Evolutionary conservation across 148 eudicot genomes (phyloP).

Genomic region (Heliamphora exappendiculata): DNA sequence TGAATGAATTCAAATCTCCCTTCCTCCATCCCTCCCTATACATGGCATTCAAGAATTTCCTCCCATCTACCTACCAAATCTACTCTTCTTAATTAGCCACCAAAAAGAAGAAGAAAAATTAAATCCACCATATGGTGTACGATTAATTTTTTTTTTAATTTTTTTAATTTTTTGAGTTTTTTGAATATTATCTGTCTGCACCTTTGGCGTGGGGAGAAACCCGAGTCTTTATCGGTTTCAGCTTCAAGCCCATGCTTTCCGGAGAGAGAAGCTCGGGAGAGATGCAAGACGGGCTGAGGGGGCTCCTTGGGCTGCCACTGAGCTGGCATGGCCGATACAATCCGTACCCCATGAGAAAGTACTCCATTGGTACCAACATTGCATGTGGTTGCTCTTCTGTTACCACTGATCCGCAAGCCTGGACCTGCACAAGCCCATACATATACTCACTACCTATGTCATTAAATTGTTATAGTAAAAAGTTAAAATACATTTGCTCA

Average conservation of each 20-base stretch:
- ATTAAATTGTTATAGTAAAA: too few species aligned
- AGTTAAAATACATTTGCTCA: neutral
- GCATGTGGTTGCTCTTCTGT: constrained; percentile 98
- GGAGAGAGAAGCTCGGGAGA: constrained; percentile 93
- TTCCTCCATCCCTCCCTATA: constrained; percentile 9
- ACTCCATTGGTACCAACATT: constrained; percentile 84
- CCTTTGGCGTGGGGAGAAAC: constrained; percentile 16
- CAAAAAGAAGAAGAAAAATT: neutral
- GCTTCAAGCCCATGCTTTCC: constrained; percentile 95
- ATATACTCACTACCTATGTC: too few species aligned
- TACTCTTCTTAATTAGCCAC: neutral
- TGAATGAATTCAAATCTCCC: constrained; percentile 19
- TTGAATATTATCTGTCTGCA: constrained; percentile 6
- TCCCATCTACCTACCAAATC: constrained; percentile 10
- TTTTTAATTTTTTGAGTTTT: neutral
- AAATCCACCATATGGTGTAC: too few species aligned
- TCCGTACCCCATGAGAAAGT: constrained; percentile 89
- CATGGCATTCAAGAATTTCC: constrained; percentile 21
- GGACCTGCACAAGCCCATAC: constrained; percentile 45
- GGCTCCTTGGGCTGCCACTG: constrained; percentile 85
- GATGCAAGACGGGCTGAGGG: constrained; percentile 73
- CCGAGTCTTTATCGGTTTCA: constrained; percentile 95
- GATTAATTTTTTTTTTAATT: too few species aligned
- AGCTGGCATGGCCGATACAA: constrained; percentile 53
- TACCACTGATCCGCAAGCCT: constrained; percentile 90